Percentiles rank a stretch among this genome's conserved stretches.
Evolutionary conservation across 192 early-diverging fungal species (phyloP).

Genomic region (Umbelopsis sp.): DNA sequence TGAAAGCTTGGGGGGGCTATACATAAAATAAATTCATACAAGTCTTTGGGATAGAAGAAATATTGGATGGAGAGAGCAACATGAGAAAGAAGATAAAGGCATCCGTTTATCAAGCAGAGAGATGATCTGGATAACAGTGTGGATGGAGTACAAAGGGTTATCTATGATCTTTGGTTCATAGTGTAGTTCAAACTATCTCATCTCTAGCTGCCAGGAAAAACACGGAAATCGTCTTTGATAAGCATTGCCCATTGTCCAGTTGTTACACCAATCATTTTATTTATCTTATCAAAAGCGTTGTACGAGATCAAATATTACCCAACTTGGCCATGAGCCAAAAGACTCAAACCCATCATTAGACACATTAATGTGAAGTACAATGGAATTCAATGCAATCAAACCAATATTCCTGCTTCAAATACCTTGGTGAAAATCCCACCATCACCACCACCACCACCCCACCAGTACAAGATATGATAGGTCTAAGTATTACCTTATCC

Average conservation of each 20-base stretch:
- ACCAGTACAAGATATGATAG: too few species aligned
- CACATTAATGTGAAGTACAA: too few species aligned
- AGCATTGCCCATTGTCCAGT: constrained; percentile 13
- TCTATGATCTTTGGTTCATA: not conserved
- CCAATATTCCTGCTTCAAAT: too few species aligned
- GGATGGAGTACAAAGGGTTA: not conserved
- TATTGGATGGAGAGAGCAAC: not conserved
- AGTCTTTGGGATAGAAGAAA: too few species aligned
- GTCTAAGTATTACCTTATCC: not conserved
- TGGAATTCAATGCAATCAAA: not conserved
- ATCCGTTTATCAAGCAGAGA: not conserved
- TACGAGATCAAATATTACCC: constrained; percentile 10
- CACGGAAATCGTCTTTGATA: constrained; percentile 9
- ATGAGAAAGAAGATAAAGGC: not conserved
- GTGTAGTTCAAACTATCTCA: not conserved
- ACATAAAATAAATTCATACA: not conserved
- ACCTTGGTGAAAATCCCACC: too few species aligned
- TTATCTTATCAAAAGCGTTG: constrained; percentile 12
- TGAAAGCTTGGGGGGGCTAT: too few species aligned
- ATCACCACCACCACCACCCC: not conserved
- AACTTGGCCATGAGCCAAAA: too few species aligned
- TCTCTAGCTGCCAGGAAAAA: constrained; percentile 2
- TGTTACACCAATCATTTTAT: not conserved
- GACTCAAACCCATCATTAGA: too few species aligned
- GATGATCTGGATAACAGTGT: not conserved